phyloP scores from a whole-genome alignment of 345 rosid species.

The Trapa bicornis region DNA sequence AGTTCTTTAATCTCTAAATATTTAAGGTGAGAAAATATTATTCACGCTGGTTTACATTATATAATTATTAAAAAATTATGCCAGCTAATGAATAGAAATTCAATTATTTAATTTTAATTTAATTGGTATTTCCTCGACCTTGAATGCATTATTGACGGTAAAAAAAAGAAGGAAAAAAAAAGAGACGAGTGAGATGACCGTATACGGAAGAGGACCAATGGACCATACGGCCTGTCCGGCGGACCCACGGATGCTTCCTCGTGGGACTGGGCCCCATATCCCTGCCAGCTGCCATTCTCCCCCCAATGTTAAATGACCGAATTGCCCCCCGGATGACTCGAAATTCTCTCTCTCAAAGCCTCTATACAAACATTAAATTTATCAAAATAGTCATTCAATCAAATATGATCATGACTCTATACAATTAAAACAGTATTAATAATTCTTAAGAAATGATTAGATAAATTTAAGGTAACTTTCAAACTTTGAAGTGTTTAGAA shows the following conservation, averaged over 20 bases:
- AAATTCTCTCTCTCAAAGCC: neutral
- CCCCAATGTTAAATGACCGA: neutral
- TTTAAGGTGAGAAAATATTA: too few species aligned
- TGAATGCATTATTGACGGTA: neutral
- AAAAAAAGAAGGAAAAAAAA: too few species aligned
- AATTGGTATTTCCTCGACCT: neutral
- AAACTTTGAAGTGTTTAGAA: too few species aligned
- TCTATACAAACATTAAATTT: neutral
- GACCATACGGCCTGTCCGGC: conserved; percentile 57
- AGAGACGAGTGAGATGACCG: conserved; percentile 17
- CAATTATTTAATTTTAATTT: neutral
- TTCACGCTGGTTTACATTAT: too few species aligned
- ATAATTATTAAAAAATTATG: too few species aligned
- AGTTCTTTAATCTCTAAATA: too few species aligned
- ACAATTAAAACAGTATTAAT: too few species aligned
- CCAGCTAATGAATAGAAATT: neutral
- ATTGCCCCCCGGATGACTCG: neutral
- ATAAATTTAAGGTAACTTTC: too few species aligned
- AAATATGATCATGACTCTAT: too few species aligned
- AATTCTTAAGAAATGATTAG: too few species aligned
- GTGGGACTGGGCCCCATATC: conserved; percentile 18
- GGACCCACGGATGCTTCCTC: conserved; percentile 13
- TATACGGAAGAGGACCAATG: conserved; percentile 85
- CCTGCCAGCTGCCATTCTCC: conserved; percentile 6
- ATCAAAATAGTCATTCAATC: too few species aligned